These are phyloP conservation scores for Arthroderma uncinatum DNA, from an alignment of 2,329 filamentous ascomycete genomes.

Conservation along the genomic window DNA sequence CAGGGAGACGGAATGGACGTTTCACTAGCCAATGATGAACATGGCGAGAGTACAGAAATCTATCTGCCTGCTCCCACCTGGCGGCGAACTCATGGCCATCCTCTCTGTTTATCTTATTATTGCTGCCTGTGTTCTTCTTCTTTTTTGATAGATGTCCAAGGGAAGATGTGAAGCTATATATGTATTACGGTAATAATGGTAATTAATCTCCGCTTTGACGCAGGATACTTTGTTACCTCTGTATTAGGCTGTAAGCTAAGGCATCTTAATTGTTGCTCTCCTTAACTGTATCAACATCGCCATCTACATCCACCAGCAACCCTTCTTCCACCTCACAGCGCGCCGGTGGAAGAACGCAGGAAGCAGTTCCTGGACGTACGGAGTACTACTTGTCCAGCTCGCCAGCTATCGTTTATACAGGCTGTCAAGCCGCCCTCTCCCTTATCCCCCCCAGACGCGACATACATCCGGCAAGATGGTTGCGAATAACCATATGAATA, in stretches of 20 bases:
- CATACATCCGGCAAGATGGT: constrained; percentile 44
- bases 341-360: background rate
- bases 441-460: background rate
- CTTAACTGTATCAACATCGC: background rate
- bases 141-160: background rate
- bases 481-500: constrained; percentile 71
- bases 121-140: background rate
- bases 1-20: background rate
- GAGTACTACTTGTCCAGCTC: background rate
- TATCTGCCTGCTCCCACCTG: constrained; percentile 18
- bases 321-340: background rate
- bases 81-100: background rate
- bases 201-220: background rate
- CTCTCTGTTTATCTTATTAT: background rate
- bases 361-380: background rate
- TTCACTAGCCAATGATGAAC: constrained; percentile 49
- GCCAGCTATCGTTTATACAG: background rate
- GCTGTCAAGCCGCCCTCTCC: background rate
- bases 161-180: background rate
- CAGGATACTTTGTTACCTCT: background rate
- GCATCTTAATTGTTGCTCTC: background rate
- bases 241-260: background rate
- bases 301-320: background rate
- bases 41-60: constrained; percentile 52
- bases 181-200: background rate